phyloP scores from a whole-genome alignment of 768 basidiomycete genomes.

The Auricularia sp. region DNA sequence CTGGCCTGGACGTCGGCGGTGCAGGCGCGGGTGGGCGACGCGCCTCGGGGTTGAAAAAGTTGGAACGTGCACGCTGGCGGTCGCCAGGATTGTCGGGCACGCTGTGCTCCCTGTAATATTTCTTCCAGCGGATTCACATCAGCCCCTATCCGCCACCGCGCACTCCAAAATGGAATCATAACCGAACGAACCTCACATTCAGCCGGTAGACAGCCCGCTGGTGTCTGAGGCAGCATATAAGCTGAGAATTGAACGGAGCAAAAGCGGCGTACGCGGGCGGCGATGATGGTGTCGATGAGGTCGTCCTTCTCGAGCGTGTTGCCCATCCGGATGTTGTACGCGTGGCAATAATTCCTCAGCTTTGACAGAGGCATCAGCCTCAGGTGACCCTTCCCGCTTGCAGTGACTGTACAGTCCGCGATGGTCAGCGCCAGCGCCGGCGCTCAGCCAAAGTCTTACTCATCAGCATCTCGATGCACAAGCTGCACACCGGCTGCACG shows the following conservation, averaged over 20 bases:
- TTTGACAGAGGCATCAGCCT: slow-evolving; percentile 46
- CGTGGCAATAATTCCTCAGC: slow-evolving; percentile 57
- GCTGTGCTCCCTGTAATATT: not conserved
- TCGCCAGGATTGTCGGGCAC: slow-evolving; percentile 1
- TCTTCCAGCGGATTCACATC: not conserved
- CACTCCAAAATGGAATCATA: not conserved
- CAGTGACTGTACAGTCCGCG: slow-evolving; percentile 43
- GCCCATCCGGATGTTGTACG: slow-evolving; percentile 55
- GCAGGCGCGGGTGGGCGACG: not conserved
- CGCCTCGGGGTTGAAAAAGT: not conserved
- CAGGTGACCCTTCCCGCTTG: slow-evolving; percentile 47
- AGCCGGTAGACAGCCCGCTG: not conserved
- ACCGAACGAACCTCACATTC: slow-evolving; percentile 1
- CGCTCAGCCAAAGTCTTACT: slow-evolving; percentile 31
- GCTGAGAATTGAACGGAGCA: not conserved
- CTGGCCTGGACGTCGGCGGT: not conserved
- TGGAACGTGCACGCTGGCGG: not conserved
- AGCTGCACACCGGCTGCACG: slow-evolving; percentile 54
- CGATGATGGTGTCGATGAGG: slow-evolving; percentile 53
- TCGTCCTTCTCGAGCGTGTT: slow-evolving; percentile 65
- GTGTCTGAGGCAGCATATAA: not conserved
- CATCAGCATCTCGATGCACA: slow-evolving; percentile 58
- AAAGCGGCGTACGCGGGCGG: slow-evolving; percentile 32
- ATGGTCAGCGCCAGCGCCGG: slow-evolving; percentile 1
- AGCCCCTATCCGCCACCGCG: not conserved